phyloP scores from a whole-genome alignment of 495 filamentous ascomycete species.

The Achaetomiella virescens region DNA sequence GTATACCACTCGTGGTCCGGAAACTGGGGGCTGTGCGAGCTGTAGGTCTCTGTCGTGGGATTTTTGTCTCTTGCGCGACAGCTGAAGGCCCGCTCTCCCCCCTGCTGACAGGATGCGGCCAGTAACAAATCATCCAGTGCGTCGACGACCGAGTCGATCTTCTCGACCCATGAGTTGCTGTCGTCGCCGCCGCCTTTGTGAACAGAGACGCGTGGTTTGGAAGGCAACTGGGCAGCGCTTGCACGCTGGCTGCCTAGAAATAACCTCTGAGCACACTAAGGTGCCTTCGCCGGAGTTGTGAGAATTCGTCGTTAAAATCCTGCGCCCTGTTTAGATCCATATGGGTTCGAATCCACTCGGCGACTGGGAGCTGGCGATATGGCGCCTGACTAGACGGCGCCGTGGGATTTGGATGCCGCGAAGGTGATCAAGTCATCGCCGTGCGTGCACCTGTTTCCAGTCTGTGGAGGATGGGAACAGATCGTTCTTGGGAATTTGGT shows the following conservation, averaged over 20 bases:
- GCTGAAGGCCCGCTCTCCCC: neutral
- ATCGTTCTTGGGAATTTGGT: too few relatives aligned
- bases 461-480: too few relatives aligned
- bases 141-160: conserved; percentile 21
- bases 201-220: neutral
- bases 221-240: conserved; percentile 10
- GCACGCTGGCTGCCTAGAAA: conserved; percentile 13
- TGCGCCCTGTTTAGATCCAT: neutral
- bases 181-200: neutral
- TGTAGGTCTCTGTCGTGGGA: conserved; percentile 13
- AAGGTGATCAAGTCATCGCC: too few relatives aligned
- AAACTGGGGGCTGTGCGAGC: conserved; percentile 20
- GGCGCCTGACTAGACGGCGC: too few relatives aligned
- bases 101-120: neutral
- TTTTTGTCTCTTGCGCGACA: conserved; percentile 2
- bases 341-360: neutral
- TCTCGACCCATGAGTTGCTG: conserved; percentile 16
- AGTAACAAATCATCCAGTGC: conserved; percentile 19
- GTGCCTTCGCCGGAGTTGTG: conserved; percentile 18
- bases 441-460: too few relatives aligned
- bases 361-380: too few relatives aligned
- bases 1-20: conserved; percentile 15
- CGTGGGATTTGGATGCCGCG: too few relatives aligned
- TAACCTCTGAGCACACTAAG: conserved; percentile 10
- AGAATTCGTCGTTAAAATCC: conserved; percentile 13